These are phyloP conservation scores for Bolboschoenus planiculmis DNA, from an alignment of 176 grass and related monocot genomes.

Conservation along the genomic window DNA sequence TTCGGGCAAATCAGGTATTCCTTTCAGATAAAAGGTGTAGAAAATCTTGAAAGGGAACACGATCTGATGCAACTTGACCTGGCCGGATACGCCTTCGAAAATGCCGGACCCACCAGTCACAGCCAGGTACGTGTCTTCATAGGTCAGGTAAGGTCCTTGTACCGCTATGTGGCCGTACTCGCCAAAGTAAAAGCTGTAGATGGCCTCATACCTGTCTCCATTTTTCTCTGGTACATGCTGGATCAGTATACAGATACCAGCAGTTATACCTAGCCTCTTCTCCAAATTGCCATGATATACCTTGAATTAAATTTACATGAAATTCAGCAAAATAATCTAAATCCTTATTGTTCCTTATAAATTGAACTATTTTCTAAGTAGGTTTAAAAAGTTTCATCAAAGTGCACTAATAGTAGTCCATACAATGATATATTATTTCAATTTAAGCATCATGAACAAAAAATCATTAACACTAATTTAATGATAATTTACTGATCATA, in stretches of 20 bases:
- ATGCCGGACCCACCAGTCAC: constrained; percentile 72
- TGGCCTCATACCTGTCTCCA: constrained; percentile 80
- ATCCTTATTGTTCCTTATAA: not conserved
- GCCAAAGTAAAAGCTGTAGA: constrained; percentile 76
- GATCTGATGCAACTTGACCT: constrained; percentile 82
- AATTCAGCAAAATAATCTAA: not conserved
- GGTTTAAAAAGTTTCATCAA: not conserved
- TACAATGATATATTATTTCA: not conserved
- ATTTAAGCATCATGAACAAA: not conserved
- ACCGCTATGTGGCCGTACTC: constrained; percentile 78
- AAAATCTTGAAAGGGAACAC: constrained; percentile 88
- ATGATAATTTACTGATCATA: not conserved
- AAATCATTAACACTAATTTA: not conserved
- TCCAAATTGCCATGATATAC: constrained; percentile 73
- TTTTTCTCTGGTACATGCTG: constrained; percentile 82
- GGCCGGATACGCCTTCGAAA: constrained; percentile 64
- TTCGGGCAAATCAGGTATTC: constrained; percentile 58
- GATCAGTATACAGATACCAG: constrained; percentile 67
- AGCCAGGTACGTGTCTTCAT: constrained; percentile 72
- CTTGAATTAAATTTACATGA: constrained; percentile 19
- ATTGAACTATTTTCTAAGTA: not conserved
- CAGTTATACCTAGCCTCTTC: constrained; percentile 63
- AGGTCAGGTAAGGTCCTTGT: constrained; percentile 74
- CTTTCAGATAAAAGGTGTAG: constrained; percentile 83
- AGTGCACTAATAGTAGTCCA: not conserved